phyloP scores from a whole-genome alignment of 257 asterid species.

The Przewalskia tangutica region DNA sequence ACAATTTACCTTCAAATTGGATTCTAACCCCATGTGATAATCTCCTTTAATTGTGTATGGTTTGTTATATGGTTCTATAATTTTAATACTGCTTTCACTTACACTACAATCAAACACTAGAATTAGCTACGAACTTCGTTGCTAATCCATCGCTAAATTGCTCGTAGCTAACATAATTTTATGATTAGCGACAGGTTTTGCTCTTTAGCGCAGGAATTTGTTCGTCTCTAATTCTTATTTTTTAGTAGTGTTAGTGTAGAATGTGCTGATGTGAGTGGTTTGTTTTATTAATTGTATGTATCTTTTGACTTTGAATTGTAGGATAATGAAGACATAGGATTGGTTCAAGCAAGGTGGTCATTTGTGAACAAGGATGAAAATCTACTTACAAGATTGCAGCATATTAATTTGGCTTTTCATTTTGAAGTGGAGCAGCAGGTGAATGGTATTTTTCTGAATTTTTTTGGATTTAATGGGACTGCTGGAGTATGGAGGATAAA shows the following conservation, averaged over 20 bases:
- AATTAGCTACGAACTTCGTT: too few relatives aligned
- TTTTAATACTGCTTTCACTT: background rate
- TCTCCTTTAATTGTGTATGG: background rate
- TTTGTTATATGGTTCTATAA: background rate
- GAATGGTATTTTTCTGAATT: conserved; percentile 71
- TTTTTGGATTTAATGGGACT: conserved; percentile 94
- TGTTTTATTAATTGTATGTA: background rate
- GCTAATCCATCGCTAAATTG: too few relatives aligned
- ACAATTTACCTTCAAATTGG: background rate
- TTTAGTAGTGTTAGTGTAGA: background rate
- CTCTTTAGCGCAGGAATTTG: too few relatives aligned
- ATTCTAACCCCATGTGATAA: background rate
- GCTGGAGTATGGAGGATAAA: conserved; percentile 98
- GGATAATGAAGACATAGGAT: conserved; percentile 88
- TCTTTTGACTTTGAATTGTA: conserved; percentile 21
- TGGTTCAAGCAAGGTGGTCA: conserved; percentile 98
- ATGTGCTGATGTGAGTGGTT: background rate
- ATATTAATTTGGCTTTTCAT: conserved; percentile 84
- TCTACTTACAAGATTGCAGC: conserved; percentile 75
- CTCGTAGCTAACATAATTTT: too few relatives aligned
- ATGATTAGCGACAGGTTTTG: too few relatives aligned
- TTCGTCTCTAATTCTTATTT: too few relatives aligned
- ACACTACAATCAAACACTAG: too few relatives aligned
- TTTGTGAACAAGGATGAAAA: conserved; percentile 95
- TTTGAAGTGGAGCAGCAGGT: conserved; percentile 98